phyloP scores from a whole-genome alignment of 225 moss, liverwort and hornwort species.

The Neckera pumila region DNA sequence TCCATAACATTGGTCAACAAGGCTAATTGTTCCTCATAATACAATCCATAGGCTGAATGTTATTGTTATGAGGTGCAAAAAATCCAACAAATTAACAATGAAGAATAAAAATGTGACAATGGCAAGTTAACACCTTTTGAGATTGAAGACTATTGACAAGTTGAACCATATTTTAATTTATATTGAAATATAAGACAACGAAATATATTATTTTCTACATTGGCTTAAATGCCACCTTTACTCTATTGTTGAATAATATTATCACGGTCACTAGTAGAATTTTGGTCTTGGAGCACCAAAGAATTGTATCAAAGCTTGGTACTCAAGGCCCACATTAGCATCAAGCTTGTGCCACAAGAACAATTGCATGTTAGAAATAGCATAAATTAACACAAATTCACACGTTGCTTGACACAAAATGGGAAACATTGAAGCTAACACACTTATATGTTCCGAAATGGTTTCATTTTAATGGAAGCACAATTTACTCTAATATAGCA shows the following conservation, averaged over 20 bases:
- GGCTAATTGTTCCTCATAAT: not conserved
- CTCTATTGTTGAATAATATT: not conserved
- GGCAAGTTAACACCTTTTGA: not conserved
- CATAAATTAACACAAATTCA: not conserved
- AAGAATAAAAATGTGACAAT: accelerated
- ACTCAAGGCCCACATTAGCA: not conserved
- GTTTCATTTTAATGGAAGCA: not conserved
- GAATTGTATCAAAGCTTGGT: not conserved
- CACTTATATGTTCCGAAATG: not conserved
- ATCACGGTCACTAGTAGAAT: accelerated
- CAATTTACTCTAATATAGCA: not conserved
- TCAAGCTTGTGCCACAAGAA: not conserved
- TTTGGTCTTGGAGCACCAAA: not conserved
- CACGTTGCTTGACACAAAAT: accelerated
- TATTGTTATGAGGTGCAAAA: not conserved
- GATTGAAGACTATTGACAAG: not conserved
- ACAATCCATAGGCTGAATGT: not conserved
- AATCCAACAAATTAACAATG: not conserved
- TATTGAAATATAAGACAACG: not conserved
- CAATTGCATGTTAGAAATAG: not conserved
- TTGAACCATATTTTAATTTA: not conserved
- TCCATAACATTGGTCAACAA: accelerated
- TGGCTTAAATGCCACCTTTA: not conserved
- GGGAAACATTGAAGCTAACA: not conserved
- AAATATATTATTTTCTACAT: not conserved